phyloP scores from a whole-genome alignment of 768 basidiomycete species.

The Rhizopogon sp. region DNA sequence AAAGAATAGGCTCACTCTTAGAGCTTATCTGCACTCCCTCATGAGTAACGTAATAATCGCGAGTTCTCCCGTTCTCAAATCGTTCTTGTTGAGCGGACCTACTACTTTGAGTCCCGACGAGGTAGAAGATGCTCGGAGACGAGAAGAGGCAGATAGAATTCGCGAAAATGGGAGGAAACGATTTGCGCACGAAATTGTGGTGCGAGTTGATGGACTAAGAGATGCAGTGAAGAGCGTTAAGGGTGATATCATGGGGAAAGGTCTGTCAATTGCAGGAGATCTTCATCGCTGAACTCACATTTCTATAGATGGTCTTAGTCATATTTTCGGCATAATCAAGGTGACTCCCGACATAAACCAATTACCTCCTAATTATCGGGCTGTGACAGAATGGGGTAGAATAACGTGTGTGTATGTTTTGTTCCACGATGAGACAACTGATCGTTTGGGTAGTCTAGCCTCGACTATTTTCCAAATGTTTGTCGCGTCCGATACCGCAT shows the following conservation, averaged over 20 bases:
- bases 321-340: conserved; percentile 87
- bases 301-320: conserved; percentile 74
- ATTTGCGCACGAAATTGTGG: conserved; percentile 85
- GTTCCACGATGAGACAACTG: conserved; percentile 5
- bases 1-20: conserved; percentile 91
- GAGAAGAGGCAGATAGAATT: conserved; percentile 86
- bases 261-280: conserved; percentile 30
- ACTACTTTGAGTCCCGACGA: conserved; percentile 68
- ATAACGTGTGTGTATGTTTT: conserved; percentile 69
- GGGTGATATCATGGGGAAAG: conserved; percentile 88
- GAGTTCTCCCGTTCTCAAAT: conserved; percentile 79
- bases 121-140: conserved; percentile 64
- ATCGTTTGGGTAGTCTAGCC: conserved; percentile 58
- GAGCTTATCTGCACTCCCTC: conserved; percentile 85
- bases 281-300: conserved; percentile 4
- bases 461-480: conserved; percentile 96
- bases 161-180: conserved; percentile 83
- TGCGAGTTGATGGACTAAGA: conserved; percentile 79
- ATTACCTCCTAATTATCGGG: conserved; percentile 79
- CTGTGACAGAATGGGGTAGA: conserved; percentile 93
- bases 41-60: conserved; percentile 69
- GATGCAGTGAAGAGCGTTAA: conserved; percentile 84
- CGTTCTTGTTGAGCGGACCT: conserved; percentile 79
- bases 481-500: conserved; percentile 88
- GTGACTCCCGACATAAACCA: conserved; percentile 68